Conservation (phyloP, 2,329 filamentous ascomycete species). For the Aspergillus tanneri region DNA sequence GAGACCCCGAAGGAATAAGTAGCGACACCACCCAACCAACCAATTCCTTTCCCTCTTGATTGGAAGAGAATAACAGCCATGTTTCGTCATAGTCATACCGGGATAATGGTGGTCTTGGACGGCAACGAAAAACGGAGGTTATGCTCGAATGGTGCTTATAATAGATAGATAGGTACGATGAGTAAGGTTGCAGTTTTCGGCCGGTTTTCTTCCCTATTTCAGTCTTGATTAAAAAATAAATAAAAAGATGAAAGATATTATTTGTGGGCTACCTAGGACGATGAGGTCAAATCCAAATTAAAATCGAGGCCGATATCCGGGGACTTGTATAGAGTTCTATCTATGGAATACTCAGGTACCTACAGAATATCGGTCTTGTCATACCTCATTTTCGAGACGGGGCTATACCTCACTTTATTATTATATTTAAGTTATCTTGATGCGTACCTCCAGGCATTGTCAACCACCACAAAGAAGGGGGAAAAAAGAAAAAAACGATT, state of each 20-base stretch:
- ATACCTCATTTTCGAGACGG: neutral
- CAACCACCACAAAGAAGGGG: neutral
- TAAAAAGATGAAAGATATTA: no score
- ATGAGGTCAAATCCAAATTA: no score
- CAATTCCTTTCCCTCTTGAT: neutral
- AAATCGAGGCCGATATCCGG: neutral
- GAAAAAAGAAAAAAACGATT: constrained; percentile 3
- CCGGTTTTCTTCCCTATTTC: no score
- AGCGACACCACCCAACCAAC: constrained; percentile 3
- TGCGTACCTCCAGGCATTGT: no score
- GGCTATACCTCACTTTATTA: neutral
- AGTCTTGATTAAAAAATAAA: no score
- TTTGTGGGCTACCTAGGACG: no score
- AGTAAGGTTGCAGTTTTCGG: no score
- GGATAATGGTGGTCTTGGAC: constrained; percentile 8
- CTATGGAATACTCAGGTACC: neutral
- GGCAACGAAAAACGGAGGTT: no score
- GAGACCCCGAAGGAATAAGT: constrained; percentile 10
- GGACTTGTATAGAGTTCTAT: neutral
- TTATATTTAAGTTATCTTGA: no score
- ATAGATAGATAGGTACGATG: no score
- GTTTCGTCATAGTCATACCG: constrained; percentile 12
- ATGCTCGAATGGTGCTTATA: no score
- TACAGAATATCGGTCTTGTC: constrained; percentile 1
- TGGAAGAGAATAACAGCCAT: constrained; percentile 5